Base-by-base conservation (phyloP, 805 yeast genomes). In the Wickerhamiella siamensis region DNA sequence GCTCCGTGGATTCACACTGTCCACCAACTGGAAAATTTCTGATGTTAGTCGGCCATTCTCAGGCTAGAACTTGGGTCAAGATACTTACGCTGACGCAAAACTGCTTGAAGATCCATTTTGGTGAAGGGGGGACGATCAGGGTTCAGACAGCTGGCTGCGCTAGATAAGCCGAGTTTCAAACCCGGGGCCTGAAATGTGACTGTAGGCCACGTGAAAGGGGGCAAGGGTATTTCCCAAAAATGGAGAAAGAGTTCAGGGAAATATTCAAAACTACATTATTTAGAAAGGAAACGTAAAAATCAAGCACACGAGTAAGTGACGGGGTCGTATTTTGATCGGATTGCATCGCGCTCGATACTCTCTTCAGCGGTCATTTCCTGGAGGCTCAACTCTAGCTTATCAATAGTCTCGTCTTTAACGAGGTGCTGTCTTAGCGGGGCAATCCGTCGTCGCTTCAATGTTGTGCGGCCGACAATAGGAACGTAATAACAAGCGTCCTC, bases 401-500 rank as follows among this genome's bases (percentile, higher is more conserved):
- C 88, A 46, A 71, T 61, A 19, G 81, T 74, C 15, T 24, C 38
- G 42, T 71, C 62, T 26, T 70, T 75, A 43, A 69, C 69, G 43
- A 77, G 67, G 40, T 71, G 70, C 27, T 74, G 71, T 66, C 50
- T 53, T 47, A 58, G 40, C 37, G 74, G 67, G 31, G 74, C 78
- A 12, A 84, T 74, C 60, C 95, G 75, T 58, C 94, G 77, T 57
- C 88, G 79, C 64, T 82, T 84, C 56, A 91, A 73, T 50, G 79
- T 91, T 34, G 83, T 70, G 51, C 79, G 76, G 29, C 87, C 84
- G 12, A 72, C 65, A 15, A 88, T 64, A 6, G 96, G 95, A 45
- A 80, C 74, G 57, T 80, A 91, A 51, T 70, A 72, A 20, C 66
- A 62, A 26, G 72, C 61, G 37, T 71, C 72, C 21, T 62, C 56